A percentile compares a stretch with the other conserved stretches of the same genome.
Conservation (phyloP, 495 filamentous ascomycete genomes). For the Trichoderma virens region DNA sequence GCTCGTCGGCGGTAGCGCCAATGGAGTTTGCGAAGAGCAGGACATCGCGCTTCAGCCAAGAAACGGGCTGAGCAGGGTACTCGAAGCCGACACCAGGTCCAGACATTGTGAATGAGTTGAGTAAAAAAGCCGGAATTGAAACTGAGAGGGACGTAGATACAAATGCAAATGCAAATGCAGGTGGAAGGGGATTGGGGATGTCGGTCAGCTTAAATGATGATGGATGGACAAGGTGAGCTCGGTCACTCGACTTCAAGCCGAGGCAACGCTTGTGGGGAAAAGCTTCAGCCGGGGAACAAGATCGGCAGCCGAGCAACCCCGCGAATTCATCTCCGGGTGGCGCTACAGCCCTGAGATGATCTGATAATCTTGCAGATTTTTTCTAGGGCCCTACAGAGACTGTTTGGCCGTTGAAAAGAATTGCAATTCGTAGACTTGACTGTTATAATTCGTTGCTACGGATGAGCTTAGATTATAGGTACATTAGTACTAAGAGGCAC, state of each 20-base stretch:
- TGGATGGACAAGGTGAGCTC: not conserved
- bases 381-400: too few species aligned
- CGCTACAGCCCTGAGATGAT: not conserved
- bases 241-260: not conserved
- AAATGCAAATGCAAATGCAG: not conserved
- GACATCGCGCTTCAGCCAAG: constrained; percentile 80
- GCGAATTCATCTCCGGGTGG: not conserved
- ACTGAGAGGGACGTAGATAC: not conserved
- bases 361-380: not conserved
- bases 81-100: constrained; percentile 62
- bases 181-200: not conserved
- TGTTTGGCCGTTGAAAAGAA: too few species aligned
- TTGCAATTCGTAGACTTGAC: too few species aligned
- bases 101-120: not conserved
- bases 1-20: constrained; percentile 72
- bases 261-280: constrained; percentile 1
- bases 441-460: too few species aligned
- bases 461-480: too few species aligned
- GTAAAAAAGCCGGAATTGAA: not conserved
- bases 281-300: not conserved
- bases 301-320: constrained; percentile 6
- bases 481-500: too few species aligned
- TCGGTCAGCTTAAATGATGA: not conserved
- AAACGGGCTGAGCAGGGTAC: constrained; percentile 61
- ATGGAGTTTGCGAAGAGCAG: constrained; percentile 85